Conservation (phyloP, 2,329 filamentous ascomycete species). For the Aspergillus aculeatus region DNA sequence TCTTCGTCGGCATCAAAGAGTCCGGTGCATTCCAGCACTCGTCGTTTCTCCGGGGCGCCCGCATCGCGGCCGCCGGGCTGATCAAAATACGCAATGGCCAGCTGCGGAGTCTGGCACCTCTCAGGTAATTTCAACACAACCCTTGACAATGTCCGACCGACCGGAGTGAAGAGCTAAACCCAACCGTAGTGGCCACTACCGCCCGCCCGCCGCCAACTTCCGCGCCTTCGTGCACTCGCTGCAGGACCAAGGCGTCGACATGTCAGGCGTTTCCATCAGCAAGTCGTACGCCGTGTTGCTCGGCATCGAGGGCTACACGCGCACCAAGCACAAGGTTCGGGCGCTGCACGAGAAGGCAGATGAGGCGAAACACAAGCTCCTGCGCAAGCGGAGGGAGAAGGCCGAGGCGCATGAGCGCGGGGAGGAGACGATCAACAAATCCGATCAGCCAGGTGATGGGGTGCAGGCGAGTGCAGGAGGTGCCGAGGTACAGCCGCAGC, state of each 20-base stretch:
- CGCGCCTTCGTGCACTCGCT: constrained; percentile 74
- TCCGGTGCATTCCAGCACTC: constrained; percentile 88
- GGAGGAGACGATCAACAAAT: not conserved
- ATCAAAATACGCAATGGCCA: constrained; percentile 83
- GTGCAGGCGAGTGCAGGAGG: not conserved
- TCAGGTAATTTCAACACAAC: constrained; percentile 33
- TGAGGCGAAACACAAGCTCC: constrained; percentile 1
- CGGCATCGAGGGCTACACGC: constrained; percentile 76
- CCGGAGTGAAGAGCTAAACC: constrained; percentile 27
- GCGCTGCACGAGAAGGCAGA: constrained; percentile 24
- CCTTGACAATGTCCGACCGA: not conserved
- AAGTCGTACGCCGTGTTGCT: constrained; percentile 79
- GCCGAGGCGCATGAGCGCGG: not conserved
- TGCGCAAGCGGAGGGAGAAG: not conserved
- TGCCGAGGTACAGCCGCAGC: not conserved
- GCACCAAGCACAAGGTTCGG: constrained; percentile 51
- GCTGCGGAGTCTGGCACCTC: constrained; percentile 67
- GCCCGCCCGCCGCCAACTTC: constrained; percentile 80
- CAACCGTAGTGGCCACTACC: constrained; percentile 71
- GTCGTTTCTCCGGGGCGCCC: constrained; percentile 78
- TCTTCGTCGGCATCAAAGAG: constrained; percentile 89
- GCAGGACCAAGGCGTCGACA: constrained; percentile 72
- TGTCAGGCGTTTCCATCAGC: constrained; percentile 73
- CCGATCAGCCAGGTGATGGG: not conserved
- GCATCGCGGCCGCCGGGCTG: constrained; percentile 78